These are phyloP conservation scores for Lolium rigidum DNA, from an alignment of 176 grass and related monocot genomes.

Conservation along the genomic window DNA sequence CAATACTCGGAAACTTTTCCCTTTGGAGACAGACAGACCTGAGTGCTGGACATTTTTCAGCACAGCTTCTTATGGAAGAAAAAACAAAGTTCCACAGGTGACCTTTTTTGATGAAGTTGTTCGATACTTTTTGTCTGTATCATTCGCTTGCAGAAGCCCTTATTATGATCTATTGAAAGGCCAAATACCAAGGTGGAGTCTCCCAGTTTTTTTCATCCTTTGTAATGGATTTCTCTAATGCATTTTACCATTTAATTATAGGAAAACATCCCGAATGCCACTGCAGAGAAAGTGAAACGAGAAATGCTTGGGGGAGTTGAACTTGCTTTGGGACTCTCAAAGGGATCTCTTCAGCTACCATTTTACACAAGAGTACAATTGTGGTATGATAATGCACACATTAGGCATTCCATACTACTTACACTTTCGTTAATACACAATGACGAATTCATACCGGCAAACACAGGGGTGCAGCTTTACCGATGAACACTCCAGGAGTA, in stretches of 20 bases:
- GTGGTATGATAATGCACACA: constrained; percentile 57
- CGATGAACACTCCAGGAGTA: constrained; percentile 77
- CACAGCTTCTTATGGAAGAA: constrained; percentile 70
- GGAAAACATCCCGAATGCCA: constrained; percentile 89
- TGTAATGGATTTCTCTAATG: constrained; percentile 29
- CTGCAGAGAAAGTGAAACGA: constrained; percentile 82
- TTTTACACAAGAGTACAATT: constrained; percentile 90
- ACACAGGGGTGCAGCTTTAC: constrained; percentile 88
- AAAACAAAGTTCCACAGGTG: constrained; percentile 98
- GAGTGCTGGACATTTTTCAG: constrained; percentile 99
- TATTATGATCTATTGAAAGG: too few relatives aligned
- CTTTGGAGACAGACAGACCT: constrained; percentile 48
- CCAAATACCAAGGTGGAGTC: too few relatives aligned
- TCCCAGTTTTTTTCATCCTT: too few relatives aligned
- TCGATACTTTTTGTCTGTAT: not conserved
- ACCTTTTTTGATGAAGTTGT: constrained; percentile 39
- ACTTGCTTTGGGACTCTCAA: constrained; percentile 71
- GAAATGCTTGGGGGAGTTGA: constrained; percentile 91
- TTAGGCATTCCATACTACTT: not conserved
- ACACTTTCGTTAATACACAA: not conserved
- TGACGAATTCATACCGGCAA: constrained; percentile 25
- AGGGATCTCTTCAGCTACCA: constrained; percentile 78
- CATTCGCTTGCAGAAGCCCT: too few relatives aligned
- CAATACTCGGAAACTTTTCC: constrained; percentile 79
- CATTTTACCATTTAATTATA: constrained; percentile 37